Evolutionary conservation across 305 asterid species (phyloP).

Genomic region (Salvia sclarea): DNA sequence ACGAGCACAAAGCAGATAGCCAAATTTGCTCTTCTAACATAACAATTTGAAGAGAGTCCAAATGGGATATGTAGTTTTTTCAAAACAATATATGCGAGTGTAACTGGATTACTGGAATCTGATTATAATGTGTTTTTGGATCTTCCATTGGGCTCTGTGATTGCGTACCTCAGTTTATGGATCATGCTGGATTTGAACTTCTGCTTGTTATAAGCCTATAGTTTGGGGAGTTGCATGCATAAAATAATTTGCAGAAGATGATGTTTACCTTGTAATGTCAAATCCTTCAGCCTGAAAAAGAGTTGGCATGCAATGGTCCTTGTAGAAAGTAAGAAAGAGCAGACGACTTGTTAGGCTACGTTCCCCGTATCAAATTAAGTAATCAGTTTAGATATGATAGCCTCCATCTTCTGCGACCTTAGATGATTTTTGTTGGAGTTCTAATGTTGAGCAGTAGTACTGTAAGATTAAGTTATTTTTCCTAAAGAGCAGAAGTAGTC

Average conservation of each 20-base stretch:
- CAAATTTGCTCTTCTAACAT: neutral
- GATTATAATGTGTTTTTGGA: neutral
- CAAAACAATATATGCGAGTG: neutral
- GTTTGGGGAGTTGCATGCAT: neutral
- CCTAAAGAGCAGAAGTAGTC: neutral
- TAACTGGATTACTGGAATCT: neutral
- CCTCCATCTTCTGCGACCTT: neutral
- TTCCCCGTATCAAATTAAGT: neutral
- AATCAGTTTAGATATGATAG: neutral
- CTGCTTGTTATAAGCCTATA: neutral
- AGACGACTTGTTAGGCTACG: neutral
- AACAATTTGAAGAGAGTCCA: neutral
- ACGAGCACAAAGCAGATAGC: neutral
- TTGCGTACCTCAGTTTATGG: conserved; percentile 5
- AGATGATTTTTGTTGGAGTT: neutral
- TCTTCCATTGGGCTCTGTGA: conserved; percentile 5
- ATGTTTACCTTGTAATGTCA: neutral
- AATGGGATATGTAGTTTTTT: neutral
- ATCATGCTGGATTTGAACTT: neutral
- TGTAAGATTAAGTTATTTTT: neutral
- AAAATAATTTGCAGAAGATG: neutral
- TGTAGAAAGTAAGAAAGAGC: neutral
- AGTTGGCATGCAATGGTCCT: neutral
- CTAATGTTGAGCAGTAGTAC: neutral
- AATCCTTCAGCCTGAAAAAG: neutral